These are phyloP conservation scores for Immersiporthe knoxdaviesiana DNA, from an alignment of 2,329 filamentous ascomycete species.

Conservation along the genomic window DNA sequence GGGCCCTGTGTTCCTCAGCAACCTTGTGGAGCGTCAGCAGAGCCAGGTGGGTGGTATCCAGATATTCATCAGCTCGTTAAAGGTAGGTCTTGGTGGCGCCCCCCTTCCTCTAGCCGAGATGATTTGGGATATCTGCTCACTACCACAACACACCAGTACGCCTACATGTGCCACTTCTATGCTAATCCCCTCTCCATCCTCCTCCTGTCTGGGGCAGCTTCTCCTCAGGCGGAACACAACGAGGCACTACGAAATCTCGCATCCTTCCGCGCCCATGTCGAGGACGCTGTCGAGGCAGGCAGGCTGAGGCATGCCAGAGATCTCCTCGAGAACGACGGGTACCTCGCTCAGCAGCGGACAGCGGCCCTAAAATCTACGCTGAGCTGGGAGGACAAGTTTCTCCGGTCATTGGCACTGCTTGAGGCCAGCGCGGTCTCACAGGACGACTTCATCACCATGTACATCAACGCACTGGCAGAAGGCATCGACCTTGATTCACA, in stretches of 20 bases:
- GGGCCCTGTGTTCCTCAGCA: constrained; percentile 64
- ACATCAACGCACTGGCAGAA: constrained; percentile 62
- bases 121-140: constrained; percentile 33
- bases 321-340: constrained; percentile 63
- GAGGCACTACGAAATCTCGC: constrained; percentile 69
- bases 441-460: constrained; percentile 57
- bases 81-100: constrained; percentile 52
- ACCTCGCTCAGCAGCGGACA: constrained; percentile 41
- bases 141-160: constrained; percentile 65
- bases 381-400: constrained; percentile 45
- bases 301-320: constrained; percentile 49
- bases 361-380: constrained; percentile 24
- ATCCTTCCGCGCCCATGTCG: constrained; percentile 66
- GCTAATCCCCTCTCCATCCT: constrained; percentile 75
- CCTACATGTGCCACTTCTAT: constrained; percentile 86
- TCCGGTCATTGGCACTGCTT: constrained; percentile 54
- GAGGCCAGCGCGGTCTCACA: constrained; percentile 43
- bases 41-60: constrained; percentile 79
- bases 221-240: constrained; percentile 63
- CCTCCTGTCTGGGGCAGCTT: constrained; percentile 49
- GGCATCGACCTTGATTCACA: constrained; percentile 56
- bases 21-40: constrained; percentile 71
- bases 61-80: constrained; percentile 70
- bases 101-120: background rate
- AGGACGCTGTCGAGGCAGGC: constrained; percentile 49